A percentile compares a stretch with the other conserved stretches of the same genome.
These are phyloP conservation scores for Globisporangium nunn DNA, from an alignment of 352 stramenopile species.

Conservation along the genomic window DNA sequence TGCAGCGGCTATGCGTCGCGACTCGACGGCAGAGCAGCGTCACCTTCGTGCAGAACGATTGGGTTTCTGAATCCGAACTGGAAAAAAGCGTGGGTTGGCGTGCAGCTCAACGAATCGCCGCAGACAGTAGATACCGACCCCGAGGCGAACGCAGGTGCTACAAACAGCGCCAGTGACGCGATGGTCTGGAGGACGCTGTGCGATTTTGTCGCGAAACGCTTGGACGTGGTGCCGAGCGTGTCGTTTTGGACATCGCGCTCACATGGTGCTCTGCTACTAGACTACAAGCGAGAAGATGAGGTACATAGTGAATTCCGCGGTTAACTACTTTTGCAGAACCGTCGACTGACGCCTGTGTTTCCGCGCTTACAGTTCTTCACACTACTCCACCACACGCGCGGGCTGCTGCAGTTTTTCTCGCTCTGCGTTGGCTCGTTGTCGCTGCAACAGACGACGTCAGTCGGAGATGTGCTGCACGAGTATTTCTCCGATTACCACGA, in stretches of 20 bases:
- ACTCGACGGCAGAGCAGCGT: constrained; percentile 15
- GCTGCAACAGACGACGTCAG: constrained; percentile 9
- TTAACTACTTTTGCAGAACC: not conserved
- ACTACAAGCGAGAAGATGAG: constrained; percentile 42
- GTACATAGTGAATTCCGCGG: constrained; percentile 5
- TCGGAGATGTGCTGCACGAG: constrained; percentile 20
- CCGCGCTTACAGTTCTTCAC: constrained; percentile 15
- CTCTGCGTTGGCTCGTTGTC: constrained; percentile 19
- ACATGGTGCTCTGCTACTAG: not conserved
- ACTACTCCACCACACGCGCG: constrained; percentile 29
- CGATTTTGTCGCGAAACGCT: constrained; percentile 19
- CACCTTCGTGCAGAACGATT: constrained; percentile 27
- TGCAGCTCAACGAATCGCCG: not conserved
- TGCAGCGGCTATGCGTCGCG: constrained; percentile 26
- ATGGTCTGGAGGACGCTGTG: constrained; percentile 12
- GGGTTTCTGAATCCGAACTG: constrained; percentile 23
- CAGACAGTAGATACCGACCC: not conserved
- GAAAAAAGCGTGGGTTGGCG: constrained; percentile 2
- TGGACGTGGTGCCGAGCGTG: constrained; percentile 2
- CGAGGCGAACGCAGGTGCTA: not conserved
- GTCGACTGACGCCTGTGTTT: not conserved
- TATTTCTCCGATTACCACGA: constrained; percentile 1
- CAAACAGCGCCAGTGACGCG: not conserved
- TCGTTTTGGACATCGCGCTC: too few relatives aligned
- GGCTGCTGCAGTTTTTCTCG: constrained; percentile 21